Conservation (phyloP, 2,329 filamentous ascomycete species). For the Uncinocarpus reesii region DNA sequence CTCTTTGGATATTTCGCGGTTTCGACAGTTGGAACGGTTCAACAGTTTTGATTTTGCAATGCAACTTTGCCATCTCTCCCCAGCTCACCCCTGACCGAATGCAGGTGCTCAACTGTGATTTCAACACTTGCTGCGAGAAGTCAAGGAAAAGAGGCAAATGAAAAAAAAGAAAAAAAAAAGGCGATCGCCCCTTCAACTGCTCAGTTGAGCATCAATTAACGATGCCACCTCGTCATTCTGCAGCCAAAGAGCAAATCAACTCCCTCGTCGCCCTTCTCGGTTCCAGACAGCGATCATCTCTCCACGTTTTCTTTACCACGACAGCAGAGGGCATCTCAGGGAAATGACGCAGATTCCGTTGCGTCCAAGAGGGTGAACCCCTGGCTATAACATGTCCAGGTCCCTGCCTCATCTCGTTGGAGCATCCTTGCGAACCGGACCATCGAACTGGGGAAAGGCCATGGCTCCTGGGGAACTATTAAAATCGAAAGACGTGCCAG, state of each 20-base stretch:
- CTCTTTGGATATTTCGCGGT: not conserved
- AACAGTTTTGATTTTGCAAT: not conserved
- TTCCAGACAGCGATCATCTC: not conserved
- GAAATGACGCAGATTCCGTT: not conserved
- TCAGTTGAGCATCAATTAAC: not conserved
- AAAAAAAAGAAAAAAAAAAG: not conserved
- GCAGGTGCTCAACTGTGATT: not conserved
- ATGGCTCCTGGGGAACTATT: not conserved
- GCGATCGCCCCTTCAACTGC: not conserved
- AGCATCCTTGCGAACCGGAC: not conserved
- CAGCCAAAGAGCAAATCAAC: not conserved
- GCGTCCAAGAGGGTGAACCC: not conserved
- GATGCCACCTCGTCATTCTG: not conserved
- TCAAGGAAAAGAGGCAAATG: not conserved
- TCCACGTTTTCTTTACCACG: constrained; percentile 3
- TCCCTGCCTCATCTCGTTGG: not conserved
- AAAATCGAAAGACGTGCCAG: not conserved
- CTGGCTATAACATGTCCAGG: not conserved
- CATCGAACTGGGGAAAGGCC: not conserved
- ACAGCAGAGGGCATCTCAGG: not conserved
- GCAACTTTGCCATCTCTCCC: too few relatives aligned
- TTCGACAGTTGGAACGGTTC: not conserved
- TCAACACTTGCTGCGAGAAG: too few relatives aligned
- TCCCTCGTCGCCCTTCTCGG: not conserved
- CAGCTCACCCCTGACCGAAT: not conserved